Evolutionary conservation across 768 basidiomycete species (phyloP), one percentile per base, ranked within the genome.

Genomic region (Tylopilus vinaceipallidus): DNA sequence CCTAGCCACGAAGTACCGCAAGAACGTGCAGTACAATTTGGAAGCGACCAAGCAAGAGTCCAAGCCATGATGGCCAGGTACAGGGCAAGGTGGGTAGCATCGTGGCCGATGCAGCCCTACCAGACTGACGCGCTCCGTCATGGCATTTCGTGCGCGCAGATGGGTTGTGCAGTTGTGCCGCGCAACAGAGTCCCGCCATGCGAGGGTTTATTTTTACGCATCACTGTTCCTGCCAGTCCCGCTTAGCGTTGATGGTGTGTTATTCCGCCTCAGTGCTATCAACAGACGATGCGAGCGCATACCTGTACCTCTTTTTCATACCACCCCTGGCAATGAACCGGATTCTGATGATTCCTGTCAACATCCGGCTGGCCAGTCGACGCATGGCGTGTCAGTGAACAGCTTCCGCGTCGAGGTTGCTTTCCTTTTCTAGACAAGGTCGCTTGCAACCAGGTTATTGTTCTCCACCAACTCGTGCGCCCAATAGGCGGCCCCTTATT

Each of bases 1-100:
- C 64, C 74, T 98, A 16, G 80, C 88, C 29, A 82, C 82, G 33
- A 93, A 92, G 66, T 97, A 98, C 67, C 78, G 87, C 55, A 85
- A 91, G 71, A 98, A 98, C 70, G 93, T 94, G 45, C 85, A 88
- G 65, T 95, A 93, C 65, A 95, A 95, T 65, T 67, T 97, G 49
- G 86, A 90, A 60, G 86, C 86, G 38, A 87, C 82, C 41, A 79
- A 74, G 54, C 64, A 67, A 12, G 66, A 64, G 49, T 50, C 38
- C 42, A 23, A 52, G 26, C 46, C 55, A 6, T 48, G 45, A 41
- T 0, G 9, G 23, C 13, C 24, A 14, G 38, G n/a, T 16, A n/a
- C n/a, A n/a, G n/a, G n/a, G n/a, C n/a, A n/a, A n/a, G n/a, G n/a
- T 37, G 20, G 16, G 22, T 40, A 8, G 38, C 20, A n/a, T n/a